A percentile compares a stretch with the other conserved stretches of the same genome.
Evolutionary conservation across 148 eudicot genomes (phyloP).

Genomic region (Diospyros lotus): DNA sequence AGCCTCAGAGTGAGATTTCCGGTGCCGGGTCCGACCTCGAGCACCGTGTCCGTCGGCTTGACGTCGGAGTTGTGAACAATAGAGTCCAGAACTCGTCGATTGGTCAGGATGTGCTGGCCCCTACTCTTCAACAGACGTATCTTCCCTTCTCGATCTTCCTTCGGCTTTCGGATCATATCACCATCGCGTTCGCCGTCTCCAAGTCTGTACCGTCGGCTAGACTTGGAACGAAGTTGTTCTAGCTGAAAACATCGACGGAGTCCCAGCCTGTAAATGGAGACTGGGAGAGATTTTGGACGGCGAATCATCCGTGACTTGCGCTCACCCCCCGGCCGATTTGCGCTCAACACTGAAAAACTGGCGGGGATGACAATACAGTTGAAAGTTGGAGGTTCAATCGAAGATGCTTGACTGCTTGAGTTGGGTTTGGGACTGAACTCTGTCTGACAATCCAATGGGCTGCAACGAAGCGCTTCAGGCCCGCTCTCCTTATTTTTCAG

Average conservation of each 20-base stretch:
- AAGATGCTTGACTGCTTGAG: no score
- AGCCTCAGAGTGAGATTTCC: conserved; percentile 90
- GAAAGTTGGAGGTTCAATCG: no score
- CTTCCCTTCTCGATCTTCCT: conserved; percentile 29
- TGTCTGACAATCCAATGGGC: no score
- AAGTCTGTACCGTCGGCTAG: conserved; percentile 9
- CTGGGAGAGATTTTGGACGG: background rate
- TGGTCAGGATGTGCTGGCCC: conserved; percentile 90
- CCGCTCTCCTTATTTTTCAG: no score
- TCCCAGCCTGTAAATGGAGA: background rate
- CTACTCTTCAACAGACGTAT: conserved; percentile 62
- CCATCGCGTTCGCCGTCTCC: conserved; percentile 23
- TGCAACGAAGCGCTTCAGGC: no score
- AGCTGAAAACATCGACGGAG: background rate
- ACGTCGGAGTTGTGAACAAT: conserved; percentile 61
- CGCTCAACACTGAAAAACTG: no score
- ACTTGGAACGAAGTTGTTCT: conserved; percentile 19
- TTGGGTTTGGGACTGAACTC: no score
- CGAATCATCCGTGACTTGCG: conserved; percentile 1
- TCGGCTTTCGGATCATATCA: conserved; percentile 13
- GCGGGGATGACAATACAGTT: no score
- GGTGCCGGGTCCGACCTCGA: conserved; percentile 96
- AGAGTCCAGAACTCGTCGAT: conserved; percentile 66
- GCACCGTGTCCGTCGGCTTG: conserved; percentile 60
- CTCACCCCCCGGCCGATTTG: no score